Conservation (phyloP, 306 rosid genomes). For the Comarum palustre region DNA sequence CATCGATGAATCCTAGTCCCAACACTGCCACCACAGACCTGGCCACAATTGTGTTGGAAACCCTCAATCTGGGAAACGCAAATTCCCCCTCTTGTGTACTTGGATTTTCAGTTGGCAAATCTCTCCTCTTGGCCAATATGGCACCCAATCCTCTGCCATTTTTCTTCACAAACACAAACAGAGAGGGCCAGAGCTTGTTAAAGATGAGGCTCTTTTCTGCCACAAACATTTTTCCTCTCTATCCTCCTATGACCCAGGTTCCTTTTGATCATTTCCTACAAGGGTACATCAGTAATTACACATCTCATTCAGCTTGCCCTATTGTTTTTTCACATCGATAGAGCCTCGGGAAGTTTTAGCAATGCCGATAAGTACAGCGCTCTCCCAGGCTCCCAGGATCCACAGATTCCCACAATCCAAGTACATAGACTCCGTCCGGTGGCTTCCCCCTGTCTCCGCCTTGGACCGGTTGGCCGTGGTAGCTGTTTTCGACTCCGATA, state of each 20-base stretch:
- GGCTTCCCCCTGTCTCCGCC: constrained; percentile 71
- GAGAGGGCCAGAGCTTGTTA: constrained; percentile 22
- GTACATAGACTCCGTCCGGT: constrained; percentile 75
- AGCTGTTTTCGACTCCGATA: constrained; percentile 60
- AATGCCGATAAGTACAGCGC: constrained; percentile 44
- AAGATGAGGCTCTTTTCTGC: constrained; percentile 36
- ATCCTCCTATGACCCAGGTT: background rate
- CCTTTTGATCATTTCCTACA: no score
- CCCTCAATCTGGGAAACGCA: constrained; percentile 22
- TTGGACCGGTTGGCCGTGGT: constrained; percentile 61
- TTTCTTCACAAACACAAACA: constrained; percentile 19
- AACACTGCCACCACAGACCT: constrained; percentile 58
- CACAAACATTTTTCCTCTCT: constrained; percentile 28
- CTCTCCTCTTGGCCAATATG: constrained; percentile 38
- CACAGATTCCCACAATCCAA: constrained; percentile 57
- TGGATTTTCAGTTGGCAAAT: constrained; percentile 27
- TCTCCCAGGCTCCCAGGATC: constrained; percentile 41
- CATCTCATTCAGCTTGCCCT: no score
- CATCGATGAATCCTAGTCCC: constrained; percentile 79
- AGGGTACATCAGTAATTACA: background rate
- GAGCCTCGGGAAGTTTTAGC: background rate
- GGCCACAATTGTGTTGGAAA: constrained; percentile 48
- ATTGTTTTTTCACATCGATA: no score
- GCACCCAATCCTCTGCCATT: constrained; percentile 28
- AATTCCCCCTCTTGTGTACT: constrained; percentile 17